Percentiles rank a stretch among this genome's conserved stretches.
Evolutionary conservation across 2,329 filamentous ascomycete genomes (phyloP).

Genomic region (Cercospora zeina): DNA sequence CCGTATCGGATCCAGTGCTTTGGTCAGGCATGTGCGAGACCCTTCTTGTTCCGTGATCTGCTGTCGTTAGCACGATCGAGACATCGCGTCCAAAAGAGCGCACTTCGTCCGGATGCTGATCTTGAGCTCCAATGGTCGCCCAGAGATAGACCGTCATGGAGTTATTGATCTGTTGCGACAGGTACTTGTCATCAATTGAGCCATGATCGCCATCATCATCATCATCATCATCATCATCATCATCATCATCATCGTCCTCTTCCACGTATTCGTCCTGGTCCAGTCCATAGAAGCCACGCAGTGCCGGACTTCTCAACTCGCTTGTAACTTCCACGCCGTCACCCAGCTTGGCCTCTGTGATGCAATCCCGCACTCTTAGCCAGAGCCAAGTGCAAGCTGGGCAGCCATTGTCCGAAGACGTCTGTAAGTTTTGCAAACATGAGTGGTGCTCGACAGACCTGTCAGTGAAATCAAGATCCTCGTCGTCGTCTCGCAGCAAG

Average conservation of each 20-base stretch:
- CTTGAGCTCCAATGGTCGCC: conserved; percentile 5
- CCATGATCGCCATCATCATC: background rate
- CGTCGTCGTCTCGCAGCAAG: background rate
- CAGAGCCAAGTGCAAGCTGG: conserved; percentile 1
- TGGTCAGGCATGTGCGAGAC: background rate
- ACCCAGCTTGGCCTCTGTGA: background rate
- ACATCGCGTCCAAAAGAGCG: background rate
- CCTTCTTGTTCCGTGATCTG: background rate
- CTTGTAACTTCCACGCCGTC: background rate
- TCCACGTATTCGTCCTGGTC: background rate
- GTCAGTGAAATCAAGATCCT: background rate
- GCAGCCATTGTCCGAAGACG: background rate
- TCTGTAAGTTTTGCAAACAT: background rate
- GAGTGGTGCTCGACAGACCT: background rate
- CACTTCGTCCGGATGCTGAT: background rate
- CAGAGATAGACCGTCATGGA: background rate
- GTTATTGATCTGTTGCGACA: background rate
- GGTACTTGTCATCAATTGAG: background rate
- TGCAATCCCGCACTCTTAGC: background rate
- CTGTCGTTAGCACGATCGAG: background rate
- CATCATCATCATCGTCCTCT: background rate
- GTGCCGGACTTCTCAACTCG: background rate
- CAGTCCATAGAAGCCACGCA: background rate
- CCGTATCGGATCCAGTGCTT: background rate
- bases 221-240: background rate